These are phyloP conservation scores for Phallus indusiatus DNA, from an alignment of 768 basidiomycete species.

Conservation along the genomic window DNA sequence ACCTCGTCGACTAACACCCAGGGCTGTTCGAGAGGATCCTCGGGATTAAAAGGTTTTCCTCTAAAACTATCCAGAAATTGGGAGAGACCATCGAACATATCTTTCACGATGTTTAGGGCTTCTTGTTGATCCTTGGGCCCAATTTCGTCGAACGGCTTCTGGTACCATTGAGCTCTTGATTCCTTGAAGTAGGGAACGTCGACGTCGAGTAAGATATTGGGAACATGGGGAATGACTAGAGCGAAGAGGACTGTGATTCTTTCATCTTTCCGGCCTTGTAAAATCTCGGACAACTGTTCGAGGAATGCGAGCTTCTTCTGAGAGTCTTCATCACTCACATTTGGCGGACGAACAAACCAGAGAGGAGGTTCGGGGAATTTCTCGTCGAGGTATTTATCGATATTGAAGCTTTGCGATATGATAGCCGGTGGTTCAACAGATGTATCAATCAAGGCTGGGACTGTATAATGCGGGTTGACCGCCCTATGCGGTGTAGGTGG, in stretches of 20 bases:
- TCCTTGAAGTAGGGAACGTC: constrained; percentile 41
- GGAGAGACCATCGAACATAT: constrained; percentile 59
- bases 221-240: constrained; percentile 50
- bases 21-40: neutral
- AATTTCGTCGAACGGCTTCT: neutral
- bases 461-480: constrained; percentile 53
- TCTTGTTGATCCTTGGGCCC: constrained; percentile 39
- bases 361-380: constrained; percentile 42
- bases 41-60: neutral
- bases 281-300: constrained; percentile 53
- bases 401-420: constrained; percentile 49
- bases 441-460: constrained; percentile 62
- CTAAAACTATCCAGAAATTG: constrained; percentile 57
- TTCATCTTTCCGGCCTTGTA: constrained; percentile 43
- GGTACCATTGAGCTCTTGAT: neutral
- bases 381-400: constrained; percentile 64
- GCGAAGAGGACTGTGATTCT: neutral
- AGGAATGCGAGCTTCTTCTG: constrained; percentile 65
- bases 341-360: constrained; percentile 43
- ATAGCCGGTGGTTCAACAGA: constrained; percentile 37
- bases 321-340: constrained; percentile 35
- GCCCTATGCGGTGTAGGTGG: constrained; percentile 31
- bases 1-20: neutral
- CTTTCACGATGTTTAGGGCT: constrained; percentile 36
- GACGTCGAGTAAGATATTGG: constrained; percentile 48